Percentiles rank a stretch among this genome's conserved stretches.
Evolutionary conservation across 139 green algal species (phyloP).

Genomic region (Micractinium sp.): DNA sequence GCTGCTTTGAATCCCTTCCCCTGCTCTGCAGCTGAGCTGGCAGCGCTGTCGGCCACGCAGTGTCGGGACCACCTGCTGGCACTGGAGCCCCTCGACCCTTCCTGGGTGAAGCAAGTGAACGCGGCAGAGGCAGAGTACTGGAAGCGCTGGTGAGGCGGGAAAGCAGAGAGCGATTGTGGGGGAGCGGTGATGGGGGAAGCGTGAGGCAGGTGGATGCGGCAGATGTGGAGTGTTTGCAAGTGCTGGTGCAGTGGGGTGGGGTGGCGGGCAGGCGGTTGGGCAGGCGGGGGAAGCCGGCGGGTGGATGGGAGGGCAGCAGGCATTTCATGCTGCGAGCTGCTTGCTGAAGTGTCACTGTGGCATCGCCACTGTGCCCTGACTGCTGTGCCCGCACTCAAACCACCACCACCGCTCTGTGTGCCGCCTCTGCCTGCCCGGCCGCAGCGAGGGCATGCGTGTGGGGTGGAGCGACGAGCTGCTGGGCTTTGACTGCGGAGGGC

Average conservation of each 20-base stretch:
- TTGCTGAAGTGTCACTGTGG: too few relatives aligned
- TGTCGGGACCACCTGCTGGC: constrained; percentile 88
- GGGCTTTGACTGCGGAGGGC: constrained; percentile 98
- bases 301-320: not conserved
- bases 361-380: too few relatives aligned
- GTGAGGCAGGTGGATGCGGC: constrained; percentile 84
- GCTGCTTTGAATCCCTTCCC: too few relatives aligned
- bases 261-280: too few relatives aligned
- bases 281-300: too few relatives aligned
- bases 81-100: constrained; percentile 68
- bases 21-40: not conserved
- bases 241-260: constrained; percentile 1
- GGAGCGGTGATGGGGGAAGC: constrained; percentile 41
- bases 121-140: constrained; percentile 91
- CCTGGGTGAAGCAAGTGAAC: constrained; percentile 88
- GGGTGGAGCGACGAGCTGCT: constrained; percentile 93
- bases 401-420: too few relatives aligned
- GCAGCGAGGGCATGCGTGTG: constrained; percentile 58
- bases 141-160: constrained; percentile 47
- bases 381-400: not conserved
- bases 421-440: not conserved
- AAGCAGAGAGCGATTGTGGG: not conserved
- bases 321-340: too few relatives aligned
- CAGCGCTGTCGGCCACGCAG: constrained; percentile 46
- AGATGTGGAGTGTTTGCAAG: constrained; percentile 90